Percentiles rank a stretch among this genome's conserved stretches.
These are phyloP conservation scores for Syncephalastrum monosporum DNA, from an alignment of 371 early-diverging fungal genomes.

Conservation along the genomic window DNA sequence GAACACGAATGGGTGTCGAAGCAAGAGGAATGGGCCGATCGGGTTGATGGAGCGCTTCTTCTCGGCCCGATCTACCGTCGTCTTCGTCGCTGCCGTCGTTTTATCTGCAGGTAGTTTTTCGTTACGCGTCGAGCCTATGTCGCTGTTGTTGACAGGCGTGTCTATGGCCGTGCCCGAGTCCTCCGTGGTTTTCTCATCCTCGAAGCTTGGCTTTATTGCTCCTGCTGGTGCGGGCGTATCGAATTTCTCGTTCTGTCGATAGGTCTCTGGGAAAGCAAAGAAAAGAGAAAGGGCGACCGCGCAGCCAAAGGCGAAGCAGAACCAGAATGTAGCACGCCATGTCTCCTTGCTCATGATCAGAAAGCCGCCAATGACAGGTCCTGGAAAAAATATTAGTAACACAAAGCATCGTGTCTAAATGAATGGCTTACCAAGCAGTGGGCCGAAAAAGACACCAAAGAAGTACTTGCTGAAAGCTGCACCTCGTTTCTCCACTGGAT, in stretches of 20 bases:
- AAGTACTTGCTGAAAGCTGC: slow-evolving; percentile 39
- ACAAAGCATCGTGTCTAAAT: background rate
- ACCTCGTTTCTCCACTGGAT: slow-evolving; percentile 20
- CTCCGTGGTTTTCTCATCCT: background rate
- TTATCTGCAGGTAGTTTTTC: too few species aligned
- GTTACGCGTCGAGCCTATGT: too few species aligned
- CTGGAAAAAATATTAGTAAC: slow-evolving; percentile 35
- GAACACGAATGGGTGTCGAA: slow-evolving; percentile 50
- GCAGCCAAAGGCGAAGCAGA: slow-evolving; percentile 52
- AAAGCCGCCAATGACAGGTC: slow-evolving; percentile 28
- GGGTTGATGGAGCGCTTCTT: slow-evolving; percentile 26
- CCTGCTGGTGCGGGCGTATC: too few species aligned
- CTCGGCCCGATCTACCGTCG: background rate
- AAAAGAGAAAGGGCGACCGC: slow-evolving; percentile 31
- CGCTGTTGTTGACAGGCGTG: background rate
- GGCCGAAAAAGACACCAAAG: slow-evolving; percentile 50
- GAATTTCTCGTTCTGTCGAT: slow-evolving; percentile 20
- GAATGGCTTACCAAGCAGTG: slow-evolving; percentile 22
- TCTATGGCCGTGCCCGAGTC: background rate
- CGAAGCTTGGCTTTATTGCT: too few species aligned
- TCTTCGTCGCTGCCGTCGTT: background rate
- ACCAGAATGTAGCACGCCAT: slow-evolving; percentile 64
- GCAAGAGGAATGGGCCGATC: slow-evolving; percentile 28
- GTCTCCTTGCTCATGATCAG: slow-evolving; percentile 31
- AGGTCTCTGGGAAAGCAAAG: slow-evolving; percentile 64